A percentile compares a stretch with the other conserved stretches of the same genome.
These are phyloP conservation scores for Salvia sclarea DNA, from an alignment of 305 asterid genomes.

Conservation along the genomic window DNA sequence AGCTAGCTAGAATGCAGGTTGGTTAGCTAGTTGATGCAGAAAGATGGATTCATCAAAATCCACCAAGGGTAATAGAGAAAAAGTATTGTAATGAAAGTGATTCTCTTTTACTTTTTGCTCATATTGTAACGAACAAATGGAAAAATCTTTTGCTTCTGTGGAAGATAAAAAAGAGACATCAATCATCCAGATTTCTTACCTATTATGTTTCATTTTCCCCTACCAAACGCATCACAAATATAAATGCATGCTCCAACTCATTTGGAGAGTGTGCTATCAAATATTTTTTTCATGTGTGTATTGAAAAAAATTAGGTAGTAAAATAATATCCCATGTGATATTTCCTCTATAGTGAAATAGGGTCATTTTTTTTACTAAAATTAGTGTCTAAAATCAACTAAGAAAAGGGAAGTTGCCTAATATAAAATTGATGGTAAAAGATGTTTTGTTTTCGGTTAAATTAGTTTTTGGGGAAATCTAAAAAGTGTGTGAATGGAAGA, in stretches of 20 bases:
- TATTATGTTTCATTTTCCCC: slow-evolving; percentile 24
- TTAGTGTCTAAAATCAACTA: neutral
- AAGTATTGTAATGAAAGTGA: slow-evolving; percentile 6
- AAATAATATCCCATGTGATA: neutral
- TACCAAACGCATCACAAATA: slow-evolving; percentile 2
- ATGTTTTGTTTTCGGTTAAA: no score
- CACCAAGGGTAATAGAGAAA: slow-evolving; percentile 16
- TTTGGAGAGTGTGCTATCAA: neutral
- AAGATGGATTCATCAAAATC: slow-evolving; percentile 6
- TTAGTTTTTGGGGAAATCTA: neutral
- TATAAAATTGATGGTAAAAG: no score
- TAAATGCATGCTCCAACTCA: slow-evolving; percentile 21
- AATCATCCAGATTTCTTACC: slow-evolving; percentile 32
- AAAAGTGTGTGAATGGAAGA: neutral
- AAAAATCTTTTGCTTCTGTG: slow-evolving; percentile 36
- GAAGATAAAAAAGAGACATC: slow-evolving; percentile 26
- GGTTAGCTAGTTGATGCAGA: neutral
- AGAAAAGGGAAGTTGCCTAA: neutral
- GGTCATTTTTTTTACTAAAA: neutral
- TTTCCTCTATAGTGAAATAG: neutral
- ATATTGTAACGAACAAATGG: slow-evolving; percentile 20
- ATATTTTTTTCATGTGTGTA: no score
- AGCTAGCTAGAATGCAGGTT: neutral
- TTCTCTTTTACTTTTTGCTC: neutral
- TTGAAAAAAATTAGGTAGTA: no score